These are phyloP conservation scores for barley (Hordeum vulgare) DNA, from an alignment of 176 grass and related monocot species.

Conservation along the genomic window MorexV3_pseudomolecules_assembly NC_058522.1:561639281-561639780, in stretches of 20 bases:
- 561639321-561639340: not conserved
- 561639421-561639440: not conserved
- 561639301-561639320: not conserved
- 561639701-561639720: not conserved
- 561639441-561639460: not conserved
- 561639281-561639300: not conserved
- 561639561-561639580: slow-evolving; percentile 29
- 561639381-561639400: not conserved
- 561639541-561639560: slow-evolving; percentile 28
- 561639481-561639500: slow-evolving; percentile 34
- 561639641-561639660: slow-evolving; percentile 23
- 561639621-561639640: not conserved
- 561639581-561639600: slow-evolving; percentile 17
- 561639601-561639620: slow-evolving; percentile 22
- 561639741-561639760: not conserved
- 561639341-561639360: not conserved
- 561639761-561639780: not conserved
- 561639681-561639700: slow-evolving; percentile 10
- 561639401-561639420: not conserved
- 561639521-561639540: slow-evolving; percentile 26
- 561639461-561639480: not conserved
- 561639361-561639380: not conserved
- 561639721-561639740: not conserved
- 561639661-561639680: slow-evolving; percentile 2
- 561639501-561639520: slow-evolving; percentile 35